These are phyloP conservation scores for Cyclospora cayetanensis DNA, from an alignment of 169 alveolate genomes.

Conservation along the genomic window DNA sequence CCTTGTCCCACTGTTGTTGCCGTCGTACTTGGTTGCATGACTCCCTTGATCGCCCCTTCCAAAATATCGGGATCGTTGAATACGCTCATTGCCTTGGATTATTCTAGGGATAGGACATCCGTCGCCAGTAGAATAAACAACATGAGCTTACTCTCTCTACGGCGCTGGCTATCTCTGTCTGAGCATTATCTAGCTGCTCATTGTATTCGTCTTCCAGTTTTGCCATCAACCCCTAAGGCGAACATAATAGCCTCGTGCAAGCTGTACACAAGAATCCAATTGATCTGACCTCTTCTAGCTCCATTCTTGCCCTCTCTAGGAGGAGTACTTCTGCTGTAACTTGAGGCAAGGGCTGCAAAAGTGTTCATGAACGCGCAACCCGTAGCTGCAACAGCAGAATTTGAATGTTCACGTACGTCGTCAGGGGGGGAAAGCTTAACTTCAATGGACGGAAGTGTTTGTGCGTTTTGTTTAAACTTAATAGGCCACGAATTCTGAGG, in stretches of 20 bases:
- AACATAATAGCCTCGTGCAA: background rate
- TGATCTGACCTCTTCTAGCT: conserved; percentile 64
- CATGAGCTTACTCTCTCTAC: conserved; percentile 52
- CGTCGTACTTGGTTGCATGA: conserved; percentile 54
- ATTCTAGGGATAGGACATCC: background rate
- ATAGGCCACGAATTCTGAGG: conserved; percentile 72
- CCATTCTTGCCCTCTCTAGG: conserved; percentile 60
- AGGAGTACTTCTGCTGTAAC: conserved; percentile 72
- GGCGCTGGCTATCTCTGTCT: conserved; percentile 61
- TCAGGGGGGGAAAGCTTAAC: conserved; percentile 74
- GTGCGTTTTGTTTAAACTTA: conserved; percentile 66
- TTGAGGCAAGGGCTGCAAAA: conserved; percentile 70
- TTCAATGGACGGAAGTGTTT: conserved; percentile 74
- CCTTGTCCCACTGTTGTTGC: background rate
- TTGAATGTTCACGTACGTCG: conserved; percentile 30
- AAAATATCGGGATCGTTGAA: conserved; percentile 69
- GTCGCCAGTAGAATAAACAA: background rate
- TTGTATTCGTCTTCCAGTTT: conserved; percentile 72
- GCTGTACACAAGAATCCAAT: background rate
- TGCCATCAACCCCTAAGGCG: conserved; percentile 69
- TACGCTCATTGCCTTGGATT: conserved; percentile 67
- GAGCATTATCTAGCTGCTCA: conserved; percentile 69
- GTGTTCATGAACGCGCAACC: background rate
- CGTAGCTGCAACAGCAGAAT: too few relatives aligned
- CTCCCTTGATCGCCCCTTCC: conserved; percentile 61